Evolutionary conservation across 108 stramenopile species (phyloP).

Genomic region (Chaetoceros muelleri): DNA sequence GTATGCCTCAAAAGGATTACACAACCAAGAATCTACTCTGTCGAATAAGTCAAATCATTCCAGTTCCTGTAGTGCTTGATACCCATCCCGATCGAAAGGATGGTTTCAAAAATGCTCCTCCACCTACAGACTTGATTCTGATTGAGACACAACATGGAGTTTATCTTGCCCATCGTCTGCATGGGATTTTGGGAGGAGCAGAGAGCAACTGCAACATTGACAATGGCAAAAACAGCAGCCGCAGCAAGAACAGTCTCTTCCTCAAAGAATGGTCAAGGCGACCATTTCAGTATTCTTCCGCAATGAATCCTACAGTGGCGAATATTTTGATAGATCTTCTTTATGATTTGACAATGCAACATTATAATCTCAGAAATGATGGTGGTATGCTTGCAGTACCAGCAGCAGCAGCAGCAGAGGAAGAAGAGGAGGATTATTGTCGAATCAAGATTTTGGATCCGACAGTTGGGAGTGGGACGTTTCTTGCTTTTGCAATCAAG

Average conservation of each 20-base stretch:
- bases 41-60: slow-evolving; percentile 31
- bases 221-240: slow-evolving; percentile 1
- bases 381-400: neutral
- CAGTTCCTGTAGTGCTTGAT: slow-evolving; percentile 25
- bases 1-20: slow-evolving; percentile 6
- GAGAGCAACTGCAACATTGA: neutral
- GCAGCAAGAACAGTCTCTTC: neutral
- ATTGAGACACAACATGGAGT: slow-evolving; percentile 21
- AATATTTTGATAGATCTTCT: slow-evolving; percentile 36
- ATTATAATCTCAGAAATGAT: neutral
- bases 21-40: slow-evolving; percentile 42
- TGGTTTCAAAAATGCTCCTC: no score
- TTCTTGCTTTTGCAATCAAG: slow-evolving; percentile 37
- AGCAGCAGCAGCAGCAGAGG: neutral
- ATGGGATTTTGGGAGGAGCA: neutral
- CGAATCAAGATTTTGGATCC: slow-evolving; percentile 37
- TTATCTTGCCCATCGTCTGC: slow-evolving; percentile 8
- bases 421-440: no score
- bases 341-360: slow-evolving; percentile 6
- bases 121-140: slow-evolving; percentile 12
- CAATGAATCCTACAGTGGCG: slow-evolving; percentile 43
- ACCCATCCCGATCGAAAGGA: slow-evolving; percentile 10
- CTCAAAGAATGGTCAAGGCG: slow-evolving; percentile 32
- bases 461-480: slow-evolving; percentile 58
- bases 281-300: slow-evolving; percentile 66